Percentiles rank a stretch among this genome's conserved stretches.
These are phyloP conservation scores for Hansenula lynferdii DNA, from an alignment of 1,139 yeast species.

Conservation along the genomic window DNA sequence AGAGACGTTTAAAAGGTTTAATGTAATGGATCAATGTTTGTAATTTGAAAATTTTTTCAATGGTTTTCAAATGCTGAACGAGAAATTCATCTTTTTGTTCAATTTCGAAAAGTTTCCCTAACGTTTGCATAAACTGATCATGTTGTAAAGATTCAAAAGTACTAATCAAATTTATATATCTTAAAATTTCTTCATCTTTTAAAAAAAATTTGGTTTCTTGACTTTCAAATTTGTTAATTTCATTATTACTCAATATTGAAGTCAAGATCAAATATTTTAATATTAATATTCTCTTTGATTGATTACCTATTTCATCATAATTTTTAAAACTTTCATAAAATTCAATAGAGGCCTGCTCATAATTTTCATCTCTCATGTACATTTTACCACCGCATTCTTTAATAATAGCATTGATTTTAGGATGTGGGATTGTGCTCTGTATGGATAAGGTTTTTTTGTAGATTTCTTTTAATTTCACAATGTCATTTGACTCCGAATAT, in stretches of 20 bases:
- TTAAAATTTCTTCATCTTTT: slow-evolving; percentile 31
- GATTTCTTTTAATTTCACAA: slow-evolving; percentile 38
- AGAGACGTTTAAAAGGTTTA: slow-evolving; percentile 33
- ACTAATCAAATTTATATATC: slow-evolving; percentile 32
- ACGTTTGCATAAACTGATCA: slow-evolving; percentile 27
- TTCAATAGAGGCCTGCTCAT: slow-evolving; percentile 56
- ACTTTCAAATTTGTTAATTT: slow-evolving; percentile 31
- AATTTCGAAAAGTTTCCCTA: slow-evolving; percentile 19
- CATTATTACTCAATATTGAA: slow-evolving; percentile 57
- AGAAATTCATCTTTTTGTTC: slow-evolving; percentile 25
- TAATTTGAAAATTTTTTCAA: slow-evolving; percentile 28
- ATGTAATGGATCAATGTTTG: slow-evolving; percentile 31
- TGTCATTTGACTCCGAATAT: slow-evolving; percentile 34
- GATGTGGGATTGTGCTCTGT: slow-evolving; percentile 69
- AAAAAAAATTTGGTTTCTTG: slow-evolving; percentile 41
- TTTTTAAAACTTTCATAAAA: slow-evolving; percentile 72
- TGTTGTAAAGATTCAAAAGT: slow-evolving; percentile 33
- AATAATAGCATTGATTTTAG: slow-evolving; percentile 64
- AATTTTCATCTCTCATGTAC: slow-evolving; percentile 56
- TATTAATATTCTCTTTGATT: slow-evolving; percentile 41
- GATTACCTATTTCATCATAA: slow-evolving; percentile 76
- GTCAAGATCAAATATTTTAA: slow-evolving; percentile 61
- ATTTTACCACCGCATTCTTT: slow-evolving; percentile 74
- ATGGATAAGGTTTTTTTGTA: slow-evolving; percentile 45
- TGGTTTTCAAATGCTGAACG: slow-evolving; percentile 26